Base-by-base conservation (phyloP, 352 stramenopile genomes). In the Aphanomyces invadans region DNA sequence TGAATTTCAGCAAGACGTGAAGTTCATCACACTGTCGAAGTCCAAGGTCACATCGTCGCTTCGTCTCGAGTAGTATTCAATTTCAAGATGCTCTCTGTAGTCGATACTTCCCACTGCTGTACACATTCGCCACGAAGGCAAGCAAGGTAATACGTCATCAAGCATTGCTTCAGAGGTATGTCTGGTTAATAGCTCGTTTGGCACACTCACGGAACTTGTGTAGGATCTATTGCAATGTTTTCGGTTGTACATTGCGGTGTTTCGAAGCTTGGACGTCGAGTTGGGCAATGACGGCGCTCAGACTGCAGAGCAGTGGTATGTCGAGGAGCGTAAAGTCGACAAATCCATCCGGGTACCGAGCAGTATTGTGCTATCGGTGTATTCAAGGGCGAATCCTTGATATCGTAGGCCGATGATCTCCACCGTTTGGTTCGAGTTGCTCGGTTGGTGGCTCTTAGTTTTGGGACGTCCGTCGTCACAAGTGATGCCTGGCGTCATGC, bases 1-100 rank as follows among this genome's bases (percentile, higher is more conserved):
- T 76, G 82, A 91, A 52, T 93, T 93, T 52, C 81, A 83, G 0
- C 82, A 90, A 56, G 81, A 93, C 31, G 77, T 88, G 56, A 72
- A 77, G 0, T 61, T 91, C 29, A 56, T 93, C 28, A 86, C 74
- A 1, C 38, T 93, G 31, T 93, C 85, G 0, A 77, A 88, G 31
- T 74, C 76, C 32, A 93, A 90, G 65, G 89, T 70, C 15, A 25
- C 15, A 2, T 5, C 5, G 31, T 3, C 4, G 19, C 1, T 2
- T 23, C 10, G 21, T 57, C 15, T 26, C 26, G n/a, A 19, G 26
- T 1, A 29, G 46, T 55, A 28, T 21, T 55, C 10, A 0, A 25
- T 21, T 9, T 3, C 15, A 62, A 1, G 36, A 42, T 42, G 7
- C 36, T 42, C n/a, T 28, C 29, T 1, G 0, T 60, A 56, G 52